These are phyloP conservation scores for Paraglomus occultum DNA, from an alignment of 192 early-diverging fungal genomes.

Conservation along the genomic window DNA sequence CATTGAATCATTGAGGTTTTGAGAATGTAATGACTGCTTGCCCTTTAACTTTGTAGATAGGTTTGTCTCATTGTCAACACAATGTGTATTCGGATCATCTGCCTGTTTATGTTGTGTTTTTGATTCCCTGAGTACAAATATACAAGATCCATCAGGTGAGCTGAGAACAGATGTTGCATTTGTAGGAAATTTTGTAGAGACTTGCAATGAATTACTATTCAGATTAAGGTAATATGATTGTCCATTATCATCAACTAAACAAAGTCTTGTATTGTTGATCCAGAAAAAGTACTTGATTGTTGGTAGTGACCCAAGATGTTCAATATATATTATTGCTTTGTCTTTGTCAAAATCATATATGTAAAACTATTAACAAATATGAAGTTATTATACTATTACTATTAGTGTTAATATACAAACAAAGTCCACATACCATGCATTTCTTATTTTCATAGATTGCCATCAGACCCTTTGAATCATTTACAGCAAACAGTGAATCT, in stretches of 20 bases:
- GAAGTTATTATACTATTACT: neutral
- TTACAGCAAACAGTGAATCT: conserved; percentile 9
- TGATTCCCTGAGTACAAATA: conserved; percentile 12
- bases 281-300: conserved; percentile 6
- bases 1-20: no score
- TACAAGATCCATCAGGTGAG: conserved; percentile 13
- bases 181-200: neutral
- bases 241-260: conserved; percentile 9
- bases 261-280: conserved; percentile 3
- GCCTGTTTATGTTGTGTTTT: neutral
- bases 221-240: neutral
- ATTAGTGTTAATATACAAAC: neutral
- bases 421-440: neutral
- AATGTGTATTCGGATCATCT: neutral
- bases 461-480: conserved; percentile 1
- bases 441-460: neutral
- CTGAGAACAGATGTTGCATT: neutral
- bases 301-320: neutral
- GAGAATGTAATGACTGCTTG: no score
- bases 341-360: conserved; percentile 6
- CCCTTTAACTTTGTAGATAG: no score
- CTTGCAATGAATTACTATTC: neutral
- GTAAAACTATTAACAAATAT: neutral
- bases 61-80: neutral
- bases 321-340: neutral